Evolutionary conservation across 1,284 basidiomycete genomes (phyloP).

Genomic region (Gomphus bonarii): DNA sequence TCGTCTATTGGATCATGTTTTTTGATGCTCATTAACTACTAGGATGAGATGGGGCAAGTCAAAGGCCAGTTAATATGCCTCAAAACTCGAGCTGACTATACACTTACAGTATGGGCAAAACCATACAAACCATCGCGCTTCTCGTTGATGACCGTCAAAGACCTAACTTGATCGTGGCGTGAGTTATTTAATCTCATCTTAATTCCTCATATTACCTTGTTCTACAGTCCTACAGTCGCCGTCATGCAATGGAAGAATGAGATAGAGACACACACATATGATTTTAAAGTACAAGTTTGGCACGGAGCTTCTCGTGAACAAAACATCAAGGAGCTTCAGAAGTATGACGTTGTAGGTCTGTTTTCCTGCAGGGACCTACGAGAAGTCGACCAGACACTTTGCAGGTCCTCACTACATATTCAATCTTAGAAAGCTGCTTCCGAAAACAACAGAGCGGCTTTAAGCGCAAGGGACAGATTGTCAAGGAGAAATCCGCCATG

Average conservation of each 20-base stretch:
- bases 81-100: not conserved
- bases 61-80: not conserved
- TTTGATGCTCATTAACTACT: slow-evolving; percentile 5
- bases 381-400: slow-evolving; percentile 7
- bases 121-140: slow-evolving; percentile 92
- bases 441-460: slow-evolving; percentile 91
- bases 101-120: slow-evolving; percentile 85
- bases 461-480: slow-evolving; percentile 73
- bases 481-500: slow-evolving; percentile 84
- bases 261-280: slow-evolving; percentile 73
- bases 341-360: slow-evolving; percentile 74
- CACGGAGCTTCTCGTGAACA: slow-evolving; percentile 71
- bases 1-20: not conserved
- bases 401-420: slow-evolving; percentile 68
- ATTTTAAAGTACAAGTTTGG: slow-evolving; percentile 82
- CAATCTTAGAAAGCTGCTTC: slow-evolving; percentile 88
- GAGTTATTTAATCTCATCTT: slow-evolving; percentile 22
- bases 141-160: slow-evolving; percentile 70
- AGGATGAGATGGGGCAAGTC: slow-evolving; percentile 85
- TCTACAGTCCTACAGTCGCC: slow-evolving; percentile 78
- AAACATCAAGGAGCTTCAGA: slow-evolving; percentile 58
- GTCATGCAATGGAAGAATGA: slow-evolving; percentile 99
- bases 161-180: slow-evolving; percentile 90
- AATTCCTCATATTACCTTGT: not conserved
- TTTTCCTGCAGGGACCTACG: not conserved